Evolutionary conservation across 768 basidiomycete species (phyloP), one percentile per base, ranked within the genome.

Genomic region (Kwoniella bestiolae): DNA sequence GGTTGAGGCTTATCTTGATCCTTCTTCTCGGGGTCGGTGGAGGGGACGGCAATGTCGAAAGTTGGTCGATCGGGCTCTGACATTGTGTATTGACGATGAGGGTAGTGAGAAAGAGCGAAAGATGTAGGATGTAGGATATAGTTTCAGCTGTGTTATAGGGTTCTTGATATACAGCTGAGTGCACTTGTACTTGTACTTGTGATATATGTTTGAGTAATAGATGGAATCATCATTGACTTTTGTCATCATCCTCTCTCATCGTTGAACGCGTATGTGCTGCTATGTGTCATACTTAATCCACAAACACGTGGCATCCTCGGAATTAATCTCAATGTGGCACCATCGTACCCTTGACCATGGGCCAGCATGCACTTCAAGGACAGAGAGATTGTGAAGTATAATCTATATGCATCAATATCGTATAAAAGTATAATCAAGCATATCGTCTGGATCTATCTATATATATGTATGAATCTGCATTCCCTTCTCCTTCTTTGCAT

Each of bases 21-120:
- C 72, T 84, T 83, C 34, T 83, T 75, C 75, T 87, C 89, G 21
- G 89, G 87, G 50, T 87, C 82, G 51, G 69, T 73, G 5, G 81
- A 77, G 11, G 79, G 75, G 47, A 81, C 82, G 35, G 71, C 69
- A 69, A 82, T 80, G 53, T 74, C 75, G 12, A 69, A 73, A 16
- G 72, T 56, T 23, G 67, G 68, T 61, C 65, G 60, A 51, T 72
- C 69, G 46, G 47, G 28, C 14, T 72, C 70, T n/a, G 69, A 56
- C 65, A 59, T 55, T 16, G 11, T 60, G 56, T 16, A 8, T n/a
- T n/a, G n/a, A n/a, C n/a, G 9, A 5, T 41, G 38, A 9, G 38
- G 12, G 38, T 11, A 12, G 31, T 11, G 49, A 35, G 28, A 32
- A 62, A 29, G 38, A 16, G 38, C 18, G 38, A 11, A 41, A 16